Conservation (phyloP, 352 stramenopile genomes). For the Globisporangium cystogenes region DNA sequence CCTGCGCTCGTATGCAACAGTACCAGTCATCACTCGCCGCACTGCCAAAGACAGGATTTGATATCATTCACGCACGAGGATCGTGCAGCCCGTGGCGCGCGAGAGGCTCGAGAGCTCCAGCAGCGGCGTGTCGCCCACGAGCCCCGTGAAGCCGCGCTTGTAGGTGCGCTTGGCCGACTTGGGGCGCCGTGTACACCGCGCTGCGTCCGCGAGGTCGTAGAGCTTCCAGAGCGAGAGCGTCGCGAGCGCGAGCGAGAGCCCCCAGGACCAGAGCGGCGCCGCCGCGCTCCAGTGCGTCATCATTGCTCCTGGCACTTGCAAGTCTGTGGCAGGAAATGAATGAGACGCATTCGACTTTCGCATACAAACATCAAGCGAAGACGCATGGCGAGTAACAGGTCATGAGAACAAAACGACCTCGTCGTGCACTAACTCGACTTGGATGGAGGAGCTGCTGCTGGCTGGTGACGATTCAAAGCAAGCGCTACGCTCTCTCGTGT, state of each 20-base stretch:
- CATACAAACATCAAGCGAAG: not conserved
- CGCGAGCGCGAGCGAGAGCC: constrained; percentile 44
- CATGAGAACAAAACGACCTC: no score
- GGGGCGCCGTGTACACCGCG: constrained; percentile 16
- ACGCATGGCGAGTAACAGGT: no score
- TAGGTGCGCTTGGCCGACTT: constrained; percentile 14
- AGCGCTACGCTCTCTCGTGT: not conserved
- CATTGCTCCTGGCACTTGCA: no score
- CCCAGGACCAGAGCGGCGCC: constrained; percentile 44
- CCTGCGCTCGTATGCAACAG: constrained; percentile 22
- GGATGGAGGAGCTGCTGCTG: no score
- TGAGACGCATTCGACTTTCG: constrained; percentile 6
- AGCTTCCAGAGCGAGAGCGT: constrained; percentile 73
- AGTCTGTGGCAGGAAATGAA: not conserved
- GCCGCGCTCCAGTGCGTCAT: constrained; percentile 25
- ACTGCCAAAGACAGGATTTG: no score
- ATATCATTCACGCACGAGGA: constrained; percentile 75
- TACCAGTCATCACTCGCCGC: not conserved
- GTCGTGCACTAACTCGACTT: no score
- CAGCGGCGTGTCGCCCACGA: constrained; percentile 93
- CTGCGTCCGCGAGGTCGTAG: constrained; percentile 31
- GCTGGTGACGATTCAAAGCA: not conserved
- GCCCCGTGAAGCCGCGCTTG: constrained; percentile 66
- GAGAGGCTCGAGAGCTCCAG: constrained; percentile 90
- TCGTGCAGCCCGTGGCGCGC: constrained; percentile 84